These are phyloP conservation scores for Populus pruinosa DNA, from an alignment of 345 rosid species.

Conservation along the genomic window DNA sequence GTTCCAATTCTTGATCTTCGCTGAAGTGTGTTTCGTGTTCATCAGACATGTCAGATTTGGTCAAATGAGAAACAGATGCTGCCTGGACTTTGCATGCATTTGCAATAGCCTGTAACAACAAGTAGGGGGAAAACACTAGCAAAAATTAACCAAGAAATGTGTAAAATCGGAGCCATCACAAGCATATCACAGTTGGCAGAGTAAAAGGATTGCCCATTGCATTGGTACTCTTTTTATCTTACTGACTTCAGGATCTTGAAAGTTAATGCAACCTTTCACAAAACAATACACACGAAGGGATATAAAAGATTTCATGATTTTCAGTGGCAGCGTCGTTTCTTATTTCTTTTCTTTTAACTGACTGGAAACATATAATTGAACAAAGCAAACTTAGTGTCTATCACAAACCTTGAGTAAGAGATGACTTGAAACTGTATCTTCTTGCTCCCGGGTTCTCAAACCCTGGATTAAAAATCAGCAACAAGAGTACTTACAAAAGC, in stretches of 20 bases:
- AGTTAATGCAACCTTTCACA: not conserved
- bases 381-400: not conserved
- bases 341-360: too few species aligned
- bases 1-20: conserved; percentile 76
- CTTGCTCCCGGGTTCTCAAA: conserved; percentile 67
- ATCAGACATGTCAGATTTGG: conserved; percentile 50
- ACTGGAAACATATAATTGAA: not conserved
- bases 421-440: conserved; percentile 75
- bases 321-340: too few species aligned
- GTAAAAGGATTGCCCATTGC: not conserved
- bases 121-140: conserved; percentile 2
- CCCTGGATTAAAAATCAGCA: conserved; percentile 38
- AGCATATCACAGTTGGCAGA: conserved; percentile 1
- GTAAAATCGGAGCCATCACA: not conserved
- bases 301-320: not conserved
- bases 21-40: conserved; percentile 51
- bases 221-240: not conserved
- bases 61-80: conserved; percentile 46
- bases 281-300: not conserved
- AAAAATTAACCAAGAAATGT: conserved; percentile 1
- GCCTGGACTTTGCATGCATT: conserved; percentile 66
- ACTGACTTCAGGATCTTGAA: conserved; percentile 3
- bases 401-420: conserved; percentile 61
- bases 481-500: not conserved
- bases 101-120: conserved; percentile 67